Conservation (phyloP, 2,329 filamentous ascomycete genomes). For the Grosmannia serpens region DNA sequence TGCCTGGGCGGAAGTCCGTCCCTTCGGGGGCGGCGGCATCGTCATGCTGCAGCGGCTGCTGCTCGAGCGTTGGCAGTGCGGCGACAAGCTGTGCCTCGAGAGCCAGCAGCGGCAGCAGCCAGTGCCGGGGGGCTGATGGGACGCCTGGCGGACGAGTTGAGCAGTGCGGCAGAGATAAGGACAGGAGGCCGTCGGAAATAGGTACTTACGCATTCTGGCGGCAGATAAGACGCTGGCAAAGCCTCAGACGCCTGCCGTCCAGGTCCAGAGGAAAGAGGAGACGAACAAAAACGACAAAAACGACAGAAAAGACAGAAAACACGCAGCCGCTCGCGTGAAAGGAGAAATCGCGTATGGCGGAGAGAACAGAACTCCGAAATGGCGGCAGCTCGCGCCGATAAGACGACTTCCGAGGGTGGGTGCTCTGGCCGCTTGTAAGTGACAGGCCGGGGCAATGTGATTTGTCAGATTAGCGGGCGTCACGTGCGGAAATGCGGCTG, state of each 20-base stretch:
- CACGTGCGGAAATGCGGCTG: background rate
- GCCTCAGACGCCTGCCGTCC: background rate
- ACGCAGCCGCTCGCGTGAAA: background rate
- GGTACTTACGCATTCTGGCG: background rate
- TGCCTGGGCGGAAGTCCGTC: background rate
- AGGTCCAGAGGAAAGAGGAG: no score
- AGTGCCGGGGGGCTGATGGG: background rate
- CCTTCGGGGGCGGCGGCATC: background rate
- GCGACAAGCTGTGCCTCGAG: background rate
- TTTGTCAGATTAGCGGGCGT: background rate
- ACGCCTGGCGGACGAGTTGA: background rate
- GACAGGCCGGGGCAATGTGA: background rate
- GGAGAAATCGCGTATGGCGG: background rate
- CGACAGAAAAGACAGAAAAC: no score
- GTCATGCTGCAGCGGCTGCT: constrained; percentile 4
- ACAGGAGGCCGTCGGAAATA: background rate
- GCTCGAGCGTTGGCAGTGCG: background rate
- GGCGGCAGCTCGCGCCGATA: background rate
- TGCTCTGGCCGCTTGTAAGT: background rate
- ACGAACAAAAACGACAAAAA: no score
- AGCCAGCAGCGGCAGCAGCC: constrained; percentile 5
- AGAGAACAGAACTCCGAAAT: background rate
- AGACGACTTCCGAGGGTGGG: background rate
- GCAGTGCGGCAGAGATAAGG: background rate
- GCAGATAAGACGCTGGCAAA: background rate